These are phyloP conservation scores for Acacia confusa DNA, from an alignment of 306 rosid species.

Conservation along the genomic window DNA sequence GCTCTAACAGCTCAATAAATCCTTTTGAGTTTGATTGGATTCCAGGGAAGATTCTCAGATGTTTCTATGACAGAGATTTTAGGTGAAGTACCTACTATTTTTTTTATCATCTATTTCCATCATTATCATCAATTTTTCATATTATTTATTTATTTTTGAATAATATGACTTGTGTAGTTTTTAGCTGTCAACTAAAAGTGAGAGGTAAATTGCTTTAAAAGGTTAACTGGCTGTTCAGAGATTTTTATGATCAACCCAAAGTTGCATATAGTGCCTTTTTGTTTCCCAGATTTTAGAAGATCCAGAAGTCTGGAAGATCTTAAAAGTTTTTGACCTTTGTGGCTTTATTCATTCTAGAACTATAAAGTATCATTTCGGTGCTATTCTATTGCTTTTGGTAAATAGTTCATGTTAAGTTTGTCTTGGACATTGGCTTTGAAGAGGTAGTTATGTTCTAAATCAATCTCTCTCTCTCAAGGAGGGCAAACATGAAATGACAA, in stretches of 20 bases:
- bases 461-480: background rate
- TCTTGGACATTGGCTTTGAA: background rate
- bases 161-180: background rate
- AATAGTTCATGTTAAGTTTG: background rate
- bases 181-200: background rate
- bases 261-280: background rate
- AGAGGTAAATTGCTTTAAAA: background rate
- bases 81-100: conserved; percentile 52
- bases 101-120: conserved; percentile 23
- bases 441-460: background rate
- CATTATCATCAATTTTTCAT: background rate
- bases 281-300: background rate
- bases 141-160: background rate
- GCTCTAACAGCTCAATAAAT: conserved; percentile 45
- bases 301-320: background rate
- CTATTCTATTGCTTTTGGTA: background rate
- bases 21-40: conserved; percentile 70
- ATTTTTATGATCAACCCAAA: background rate
- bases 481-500: background rate
- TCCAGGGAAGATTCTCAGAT: conserved; percentile 92
- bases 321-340: background rate
- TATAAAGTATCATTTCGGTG: background rate
- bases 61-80: conserved; percentile 92
- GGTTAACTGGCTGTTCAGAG: background rate
- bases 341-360: background rate